phyloP scores from a whole-genome alignment of 805 yeast genomes.

The Teunomyces pallodes region DNA sequence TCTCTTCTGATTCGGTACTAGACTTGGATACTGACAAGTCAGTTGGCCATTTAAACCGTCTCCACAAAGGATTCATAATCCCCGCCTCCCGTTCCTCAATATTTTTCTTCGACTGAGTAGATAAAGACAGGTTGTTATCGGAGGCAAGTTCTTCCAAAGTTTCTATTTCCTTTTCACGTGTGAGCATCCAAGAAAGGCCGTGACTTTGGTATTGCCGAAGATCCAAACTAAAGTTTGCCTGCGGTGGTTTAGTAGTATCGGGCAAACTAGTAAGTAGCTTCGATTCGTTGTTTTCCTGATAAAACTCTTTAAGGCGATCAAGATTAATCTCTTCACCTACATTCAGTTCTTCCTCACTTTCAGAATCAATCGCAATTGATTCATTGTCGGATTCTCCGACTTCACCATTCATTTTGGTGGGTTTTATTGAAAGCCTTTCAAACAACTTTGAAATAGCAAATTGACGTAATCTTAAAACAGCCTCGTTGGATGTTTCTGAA shows the following conservation, averaged over 20 bases:
- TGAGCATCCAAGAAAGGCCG: constrained; percentile 88
- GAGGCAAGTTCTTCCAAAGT: constrained; percentile 33
- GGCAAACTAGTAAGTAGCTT: constrained; percentile 58
- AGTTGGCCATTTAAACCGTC: constrained; percentile 70
- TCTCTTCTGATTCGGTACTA: constrained; percentile 6
- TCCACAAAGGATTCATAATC: constrained; percentile 83
- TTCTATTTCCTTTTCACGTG: constrained; percentile 65
- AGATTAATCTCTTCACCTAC: constrained; percentile 47
- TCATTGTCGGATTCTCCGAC: constrained; percentile 5
- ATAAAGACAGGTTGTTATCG: constrained; percentile 13
- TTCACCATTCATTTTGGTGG: constrained; percentile 13
- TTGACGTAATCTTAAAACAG: constrained; percentile 50
- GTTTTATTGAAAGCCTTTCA: constrained; percentile 42
- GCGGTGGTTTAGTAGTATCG: constrained; percentile 54
- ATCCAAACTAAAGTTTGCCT: constrained; percentile 49
- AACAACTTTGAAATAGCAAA: constrained; percentile 55
- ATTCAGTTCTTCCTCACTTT: constrained; percentile 9
- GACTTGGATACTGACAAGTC: constrained; percentile 34
- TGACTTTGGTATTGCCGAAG: constrained; percentile 79
- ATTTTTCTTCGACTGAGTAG: constrained; percentile 25
- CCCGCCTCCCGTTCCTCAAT: constrained; percentile 42
- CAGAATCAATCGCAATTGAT: constrained; percentile 7
- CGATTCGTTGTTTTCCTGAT: constrained; percentile 66
- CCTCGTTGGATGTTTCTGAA: constrained; percentile 55
- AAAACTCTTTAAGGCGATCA: constrained; percentile 75